phyloP scores from a whole-genome alignment of 2,329 filamentous ascomycete species.

The Penicillium polonicum region DNA sequence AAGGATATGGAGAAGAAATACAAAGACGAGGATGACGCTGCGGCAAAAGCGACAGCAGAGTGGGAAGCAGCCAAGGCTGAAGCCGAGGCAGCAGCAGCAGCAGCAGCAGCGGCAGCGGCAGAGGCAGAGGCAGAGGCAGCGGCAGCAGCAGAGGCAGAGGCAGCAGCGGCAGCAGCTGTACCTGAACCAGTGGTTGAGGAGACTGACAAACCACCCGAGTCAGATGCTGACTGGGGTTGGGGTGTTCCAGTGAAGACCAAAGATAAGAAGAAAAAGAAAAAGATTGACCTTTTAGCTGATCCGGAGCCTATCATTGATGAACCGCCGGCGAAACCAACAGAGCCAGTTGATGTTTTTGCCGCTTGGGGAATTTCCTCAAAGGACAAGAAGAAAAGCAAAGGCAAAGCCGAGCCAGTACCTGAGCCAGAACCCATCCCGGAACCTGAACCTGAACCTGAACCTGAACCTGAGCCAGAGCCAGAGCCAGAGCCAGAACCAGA shows the following conservation, averaged over 20 bases:
- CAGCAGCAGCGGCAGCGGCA: neutral
- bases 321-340: constrained; percentile 20
- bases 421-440: constrained; percentile 20
- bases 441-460: constrained; percentile 10
- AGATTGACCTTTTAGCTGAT: constrained; percentile 27
- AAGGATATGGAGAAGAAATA: constrained; percentile 31
- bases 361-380: constrained; percentile 26
- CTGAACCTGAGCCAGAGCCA: constrained; percentile 23
- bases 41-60: constrained; percentile 1
- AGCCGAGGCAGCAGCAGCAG: constrained; percentile 1
- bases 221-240: constrained; percentile 35
- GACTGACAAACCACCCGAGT: constrained; percentile 14
- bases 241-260: constrained; percentile 29
- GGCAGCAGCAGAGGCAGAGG: neutral
- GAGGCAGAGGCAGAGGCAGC: constrained; percentile 4
- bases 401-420: constrained; percentile 25
- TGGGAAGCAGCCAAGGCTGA: constrained; percentile 13
- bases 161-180: constrained; percentile 10
- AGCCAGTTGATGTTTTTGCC: constrained; percentile 29
- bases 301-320: constrained; percentile 26
- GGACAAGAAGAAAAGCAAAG: constrained; percentile 36
- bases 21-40: constrained; percentile 20
- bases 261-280: constrained; percentile 38
- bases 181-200: constrained; percentile 13
- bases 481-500: constrained; percentile 35